phyloP scores from a whole-genome alignment of 2,329 filamentous ascomycete genomes.

The Neodidymelliopsis sp. region DNA sequence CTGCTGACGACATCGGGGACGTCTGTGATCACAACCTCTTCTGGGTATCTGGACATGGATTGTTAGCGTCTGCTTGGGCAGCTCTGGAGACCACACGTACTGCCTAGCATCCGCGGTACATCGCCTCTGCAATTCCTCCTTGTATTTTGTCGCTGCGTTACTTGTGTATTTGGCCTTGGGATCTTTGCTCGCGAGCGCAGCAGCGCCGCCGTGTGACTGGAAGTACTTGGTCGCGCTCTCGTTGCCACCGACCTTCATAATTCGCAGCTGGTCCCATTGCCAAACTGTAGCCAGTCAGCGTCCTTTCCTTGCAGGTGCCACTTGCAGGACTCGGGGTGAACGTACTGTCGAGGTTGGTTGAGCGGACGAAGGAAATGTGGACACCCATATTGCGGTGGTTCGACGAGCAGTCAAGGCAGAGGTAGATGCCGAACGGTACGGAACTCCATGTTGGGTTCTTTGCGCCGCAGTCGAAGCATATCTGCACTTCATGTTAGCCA shows the following conservation, averaged over 20 bases:
- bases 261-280: conserved; percentile 97
- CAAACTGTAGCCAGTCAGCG: conserved; percentile 62
- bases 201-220: conserved; percentile 92
- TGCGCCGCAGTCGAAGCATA: conserved; percentile 97
- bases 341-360: conserved; percentile 97
- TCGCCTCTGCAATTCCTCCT: conserved; percentile 90
- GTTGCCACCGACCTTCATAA: conserved; percentile 99
- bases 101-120: conserved; percentile 83
- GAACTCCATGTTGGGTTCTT: conserved; percentile 99
- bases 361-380: conserved; percentile 98
- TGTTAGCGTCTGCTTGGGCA: conserved; percentile 30
- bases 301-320: conserved; percentile 57
- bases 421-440: conserved; percentile 94
- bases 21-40: conserved; percentile 86
- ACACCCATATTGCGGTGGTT: conserved; percentile 98
- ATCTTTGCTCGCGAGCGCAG: conserved; percentile 94
- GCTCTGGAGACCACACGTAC: conserved; percentile 60
- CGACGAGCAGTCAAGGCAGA: conserved; percentile 96
- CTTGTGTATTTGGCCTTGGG: conserved; percentile 96
- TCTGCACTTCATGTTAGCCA: conserved; percentile 59
- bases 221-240: conserved; percentile 99
- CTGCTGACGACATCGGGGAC: conserved; percentile 61
- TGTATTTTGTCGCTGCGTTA: conserved; percentile 93
- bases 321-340: conserved; percentile 7
- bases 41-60: conserved; percentile 70